phyloP scores from a whole-genome alignment of 495 filamentous ascomycete species.

The Monascus purpureus region DNA sequence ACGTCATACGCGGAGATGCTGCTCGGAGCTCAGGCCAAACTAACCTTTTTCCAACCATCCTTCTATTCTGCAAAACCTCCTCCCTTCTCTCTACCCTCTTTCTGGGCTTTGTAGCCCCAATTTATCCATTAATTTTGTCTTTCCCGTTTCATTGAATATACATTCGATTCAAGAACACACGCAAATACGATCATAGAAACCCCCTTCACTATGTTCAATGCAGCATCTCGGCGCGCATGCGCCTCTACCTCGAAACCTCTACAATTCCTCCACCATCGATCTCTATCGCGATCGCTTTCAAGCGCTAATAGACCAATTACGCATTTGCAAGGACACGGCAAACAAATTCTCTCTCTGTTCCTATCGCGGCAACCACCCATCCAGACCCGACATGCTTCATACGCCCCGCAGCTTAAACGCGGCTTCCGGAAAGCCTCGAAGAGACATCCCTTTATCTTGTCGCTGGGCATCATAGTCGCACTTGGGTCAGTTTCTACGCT shows the following conservation, averaged over 20 bases:
- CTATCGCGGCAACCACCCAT: slow-evolving; percentile 3
- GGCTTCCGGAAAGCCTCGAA: slow-evolving; percentile 24
- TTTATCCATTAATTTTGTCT: too few species aligned
- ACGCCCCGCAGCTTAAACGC: slow-evolving; percentile 15
- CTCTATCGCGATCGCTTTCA: background rate
- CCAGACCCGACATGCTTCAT: slow-evolving; percentile 9
- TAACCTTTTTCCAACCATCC: too few species aligned
- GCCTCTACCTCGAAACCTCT: slow-evolving; percentile 7
- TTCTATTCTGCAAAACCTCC: too few species aligned
- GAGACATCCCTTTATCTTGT: slow-evolving; percentile 30
- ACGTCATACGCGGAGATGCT: slow-evolving; percentile 18
- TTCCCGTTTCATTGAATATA: too few species aligned
- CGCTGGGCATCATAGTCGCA: slow-evolving; percentile 35
- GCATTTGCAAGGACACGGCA: background rate
- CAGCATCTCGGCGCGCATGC: slow-evolving; percentile 21
- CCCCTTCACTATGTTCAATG: slow-evolving; percentile 17
- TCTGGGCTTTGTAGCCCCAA: too few species aligned
- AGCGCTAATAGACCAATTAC: too few species aligned
- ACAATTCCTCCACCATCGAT: slow-evolving; percentile 9
- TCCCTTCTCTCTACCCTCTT: too few species aligned
- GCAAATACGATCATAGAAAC: background rate
- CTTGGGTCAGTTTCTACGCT: slow-evolving; percentile 21
- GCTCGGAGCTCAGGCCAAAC: background rate
- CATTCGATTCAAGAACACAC: too few species aligned
- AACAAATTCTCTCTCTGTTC: slow-evolving; percentile 7